Evolutionary conservation across 768 basidiomycete genomes (phyloP), one percentile per base, ranked within the genome.

Genomic region (Pisolithus sp.): DNA sequence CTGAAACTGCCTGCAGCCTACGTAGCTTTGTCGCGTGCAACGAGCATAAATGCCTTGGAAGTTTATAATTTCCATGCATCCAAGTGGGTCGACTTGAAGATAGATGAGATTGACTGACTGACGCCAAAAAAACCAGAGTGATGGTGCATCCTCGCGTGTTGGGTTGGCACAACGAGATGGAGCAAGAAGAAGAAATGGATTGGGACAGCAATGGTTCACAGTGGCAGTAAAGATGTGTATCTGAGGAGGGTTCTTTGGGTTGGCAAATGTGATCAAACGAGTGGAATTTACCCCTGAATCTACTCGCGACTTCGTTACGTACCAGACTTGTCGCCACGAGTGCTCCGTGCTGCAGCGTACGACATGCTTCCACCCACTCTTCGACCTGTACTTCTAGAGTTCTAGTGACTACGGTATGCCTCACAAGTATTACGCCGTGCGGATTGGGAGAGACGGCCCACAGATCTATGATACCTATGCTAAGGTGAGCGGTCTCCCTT

Each of bases 11-110:
- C 34, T 28, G 31, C 18, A 85, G 84, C 82, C 4, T 86, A 85
- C 59, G 85, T 87, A 21, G 83, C 83, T 2, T 75, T 87, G 39
- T 89, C 86, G 12, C 79, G 87, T 13, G 87, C 86, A 13, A 87
- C 82, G 1, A 77, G 68, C n/a, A 75, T 86, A 75, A 76, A 77
- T 21, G 71, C 74, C 3, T 71, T 89, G 15, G 78, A 89, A 61
- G 80, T 89, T 7, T 66, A 79, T 18, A 79, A 79, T 57, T 89
- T 89, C 60, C 67, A 82, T 56, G 66, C 78, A 0, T 61, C 65
- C 34, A 88, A 79, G 85, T 83, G 58, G 40, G 80, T 49, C 8
- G 26, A 31, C 42, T 38, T 17, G 18, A 21, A 47, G 26, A 39
- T 17, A 18, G 10, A n/a, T 9, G n/a, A 52, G 18, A 20, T 21